Evolutionary conservation across 345 rosid genomes (phyloP), one percentile per base, ranked within the genome.

Genomic region (Balakata baccata): DNA sequence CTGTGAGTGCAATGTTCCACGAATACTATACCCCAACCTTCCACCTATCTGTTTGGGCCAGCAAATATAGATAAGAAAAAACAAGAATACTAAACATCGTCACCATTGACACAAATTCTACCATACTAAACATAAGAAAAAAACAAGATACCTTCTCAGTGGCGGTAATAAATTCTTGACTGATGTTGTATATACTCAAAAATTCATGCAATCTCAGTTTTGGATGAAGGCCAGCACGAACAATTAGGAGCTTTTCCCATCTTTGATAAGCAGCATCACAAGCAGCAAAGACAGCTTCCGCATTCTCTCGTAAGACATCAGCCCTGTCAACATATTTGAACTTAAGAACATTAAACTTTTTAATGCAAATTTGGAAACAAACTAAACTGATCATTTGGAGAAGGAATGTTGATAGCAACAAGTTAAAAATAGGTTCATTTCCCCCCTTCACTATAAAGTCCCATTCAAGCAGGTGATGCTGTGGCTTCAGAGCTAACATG

Each of bases 201-300:
- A 95, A 95, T 77, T 95, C 99, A 84, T 89, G 96, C 85, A 95
- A 85, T 81, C 90, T 91, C 80, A 95, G 75, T 81, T 85, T 93
- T 41, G 99, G 99, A 83, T 95, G 99, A 79, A 93, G 87, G 69
- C 86, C 85, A 69, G 92, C 96, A 51, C 99, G 97, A 52, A 95
- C 99, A 11, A 92, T 97, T 25, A 95, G 91, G 64, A 95, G 91
- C 78, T 95, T 95, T 50, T 97, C 98, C 99, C 99, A 95, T 83
- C 99, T 89, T 78, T 88, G 96, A 83, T 93, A 97, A 79, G 99
- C 94, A 81, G 92, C 93, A 87, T 95, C 99, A 83, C 98, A 95
- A 51, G 97, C 98, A 10, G 99, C 90, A 88, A 93, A 95, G 65
- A 95, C 89, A 75, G 99, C 97, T 85, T 95, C 99, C 64, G 98